Base-by-base conservation (phyloP, 768 basidiomycete genomes). In the Tephrocybe sp. region DNA sequence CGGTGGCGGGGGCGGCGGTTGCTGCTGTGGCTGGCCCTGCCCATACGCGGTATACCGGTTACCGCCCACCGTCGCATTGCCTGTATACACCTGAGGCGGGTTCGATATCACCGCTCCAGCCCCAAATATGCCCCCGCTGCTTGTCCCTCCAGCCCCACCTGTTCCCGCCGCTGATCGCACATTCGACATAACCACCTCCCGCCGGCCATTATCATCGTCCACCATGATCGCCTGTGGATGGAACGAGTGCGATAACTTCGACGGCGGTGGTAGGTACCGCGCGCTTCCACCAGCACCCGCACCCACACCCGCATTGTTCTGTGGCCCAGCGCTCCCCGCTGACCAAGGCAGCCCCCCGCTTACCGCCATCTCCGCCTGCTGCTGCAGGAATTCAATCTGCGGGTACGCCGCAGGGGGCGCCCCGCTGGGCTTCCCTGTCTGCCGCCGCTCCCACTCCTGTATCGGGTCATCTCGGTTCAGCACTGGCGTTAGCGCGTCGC, bases 391-490 rank as follows among this genome's bases (percentile, higher is more conserved):
- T 65, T 96, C 94, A 31, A 98, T 76, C 62, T 94, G 92, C 5
- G 89, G 92, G 61, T 95, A 93, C 20, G 87, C 85, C 62, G 87
- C 83, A 17, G 26, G 26, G 26, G 59, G 26, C 13, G 83, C 80
- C n/a, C 82, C 82, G 11, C 74, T 69, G 1, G 81, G 76, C 60
- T 87, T 87, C 14, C 86, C 90, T 10, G 84, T 71, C 63, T 93
- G 89, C 54, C 94, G 74, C 57, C 93, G 71, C 69, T 98, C 97
- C 96, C 96, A 98, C 70, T 98, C 96, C 38, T 87, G 82, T 75
- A 92, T 88, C 39, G 91, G 88, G 56, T 99, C 96, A 58, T 98
- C 96, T 46, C 96, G 79, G 60, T 96, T 95, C 57, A 98, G 70
- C 26, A 97, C 94, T 2, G 96, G 96, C 12, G 93, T 97, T 66